Conservation (phyloP, 345 rosid genomes). For the Eucalyptus rudis region DNA sequence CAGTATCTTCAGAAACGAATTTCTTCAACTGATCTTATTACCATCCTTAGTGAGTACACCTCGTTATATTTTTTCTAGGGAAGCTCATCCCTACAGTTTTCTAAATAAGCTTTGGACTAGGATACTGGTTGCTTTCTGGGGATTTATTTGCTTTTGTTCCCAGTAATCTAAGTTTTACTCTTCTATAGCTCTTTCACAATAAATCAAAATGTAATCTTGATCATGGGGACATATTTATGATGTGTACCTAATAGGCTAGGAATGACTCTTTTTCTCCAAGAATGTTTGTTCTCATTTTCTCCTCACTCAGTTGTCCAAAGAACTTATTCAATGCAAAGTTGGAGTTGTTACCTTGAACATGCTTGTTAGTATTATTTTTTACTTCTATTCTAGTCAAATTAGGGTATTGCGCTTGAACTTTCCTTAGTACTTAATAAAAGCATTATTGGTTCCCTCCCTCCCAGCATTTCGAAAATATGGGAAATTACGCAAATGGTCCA, state of each 20-base stretch:
- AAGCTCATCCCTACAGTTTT: not conserved
- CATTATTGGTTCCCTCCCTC: not conserved
- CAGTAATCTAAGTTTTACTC: not conserved
- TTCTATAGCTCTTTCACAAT: not conserved
- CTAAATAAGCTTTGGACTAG: not conserved
- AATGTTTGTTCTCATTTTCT: not conserved
- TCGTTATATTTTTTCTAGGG: not conserved
- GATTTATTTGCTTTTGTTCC: not conserved
- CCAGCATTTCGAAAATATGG: not conserved
- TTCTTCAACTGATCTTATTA: slow-evolving; percentile 45
- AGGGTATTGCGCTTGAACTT: not conserved
- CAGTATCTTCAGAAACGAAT: slow-evolving; percentile 40
- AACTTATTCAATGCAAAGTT: not conserved
- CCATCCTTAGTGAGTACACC: slow-evolving; percentile 48
- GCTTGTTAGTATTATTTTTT: not conserved
- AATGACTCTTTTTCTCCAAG: not conserved
- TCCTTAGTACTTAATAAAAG: not conserved
- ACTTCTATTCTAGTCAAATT: not conserved
- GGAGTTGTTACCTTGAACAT: not conserved
- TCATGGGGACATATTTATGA: not conserved
- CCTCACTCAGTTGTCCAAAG: not conserved
- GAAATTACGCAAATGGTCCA: not conserved
- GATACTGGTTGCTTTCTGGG: not conserved
- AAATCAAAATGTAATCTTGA: not conserved
- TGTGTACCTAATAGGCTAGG: not conserved